Conservation (phyloP, 2,329 filamentous ascomycete genomes). For the Exophiala viscosa region DNA sequence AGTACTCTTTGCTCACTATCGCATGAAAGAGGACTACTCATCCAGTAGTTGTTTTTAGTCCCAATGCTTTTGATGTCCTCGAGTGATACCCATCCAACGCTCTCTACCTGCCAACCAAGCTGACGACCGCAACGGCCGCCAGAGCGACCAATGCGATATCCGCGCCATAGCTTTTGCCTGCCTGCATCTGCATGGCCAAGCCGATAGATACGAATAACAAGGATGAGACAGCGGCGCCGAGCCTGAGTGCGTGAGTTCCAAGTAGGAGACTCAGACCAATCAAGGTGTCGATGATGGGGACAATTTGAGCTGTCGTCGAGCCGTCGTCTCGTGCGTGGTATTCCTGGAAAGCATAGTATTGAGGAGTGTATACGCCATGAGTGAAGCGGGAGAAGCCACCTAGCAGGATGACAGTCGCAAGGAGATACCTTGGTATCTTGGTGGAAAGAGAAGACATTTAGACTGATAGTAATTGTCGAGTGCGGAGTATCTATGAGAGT, state of each 20-base stretch:
- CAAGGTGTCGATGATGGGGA: conserved; percentile 3
- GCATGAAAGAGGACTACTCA: neutral
- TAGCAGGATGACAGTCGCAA: conserved; percentile 12
- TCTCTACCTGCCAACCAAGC: neutral
- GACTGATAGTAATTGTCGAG: too few species aligned
- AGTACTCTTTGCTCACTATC: neutral
- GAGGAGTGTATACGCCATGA: conserved; percentile 16
- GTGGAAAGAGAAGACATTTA: neutral
- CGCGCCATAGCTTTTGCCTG: conserved; percentile 3
- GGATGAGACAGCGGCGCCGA: conserved; percentile 1
- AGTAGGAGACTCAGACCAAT: conserved; percentile 9
- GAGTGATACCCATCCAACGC: too few species aligned
- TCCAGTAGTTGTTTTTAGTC: too few species aligned
- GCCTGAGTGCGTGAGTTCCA: neutral
- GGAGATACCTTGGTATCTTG: conserved; percentile 14
- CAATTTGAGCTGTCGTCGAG: conserved; percentile 6
- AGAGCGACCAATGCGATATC: conserved; percentile 8
- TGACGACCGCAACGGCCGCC: conserved; percentile 1
- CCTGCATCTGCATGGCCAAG: conserved; percentile 5
- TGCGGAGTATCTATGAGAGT: too few species aligned
- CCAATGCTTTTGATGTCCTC: too few species aligned
- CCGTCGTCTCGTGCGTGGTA: conserved; percentile 15
- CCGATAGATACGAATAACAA: conserved; percentile 3
- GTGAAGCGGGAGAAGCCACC: conserved; percentile 19
- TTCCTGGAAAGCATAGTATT: conserved; percentile 17